Percentiles rank a stretch among this genome's conserved stretches.
phyloP scores from a whole-genome alignment of 2,329 filamentous ascomycete genomes.

The Westerdykella aurantiaca region DNA sequence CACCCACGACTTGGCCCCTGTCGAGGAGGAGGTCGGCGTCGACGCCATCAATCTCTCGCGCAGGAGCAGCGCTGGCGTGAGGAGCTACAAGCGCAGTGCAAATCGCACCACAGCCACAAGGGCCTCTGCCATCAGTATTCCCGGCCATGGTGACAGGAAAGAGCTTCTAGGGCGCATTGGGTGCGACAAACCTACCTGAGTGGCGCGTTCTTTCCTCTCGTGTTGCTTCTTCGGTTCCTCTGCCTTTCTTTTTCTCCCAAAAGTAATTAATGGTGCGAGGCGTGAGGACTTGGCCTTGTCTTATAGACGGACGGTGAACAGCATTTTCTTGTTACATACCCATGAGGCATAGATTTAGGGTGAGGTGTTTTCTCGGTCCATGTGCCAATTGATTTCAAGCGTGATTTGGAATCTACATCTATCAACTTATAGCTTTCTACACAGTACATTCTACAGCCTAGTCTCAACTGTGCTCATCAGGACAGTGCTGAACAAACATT shows the following conservation, averaged over 20 bases:
- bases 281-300: not conserved
- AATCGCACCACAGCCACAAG: slow-evolving; percentile 48
- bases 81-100: slow-evolving; percentile 45
- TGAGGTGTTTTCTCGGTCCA: no score
- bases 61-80: slow-evolving; percentile 25
- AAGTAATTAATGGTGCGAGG: not conserved
- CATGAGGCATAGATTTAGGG: no score
- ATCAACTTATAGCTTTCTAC: no score
- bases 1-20: slow-evolving; percentile 36
- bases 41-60: slow-evolving; percentile 62
- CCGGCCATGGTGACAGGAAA: slow-evolving; percentile 69
- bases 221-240: not conserved
- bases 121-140: slow-evolving; percentile 53
- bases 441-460: no score
- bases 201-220: not conserved
- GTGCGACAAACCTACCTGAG: slow-evolving; percentile 61
- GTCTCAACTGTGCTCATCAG: no score
- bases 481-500: no score
- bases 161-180: slow-evolving; percentile 76
- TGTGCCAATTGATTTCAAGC: no score
- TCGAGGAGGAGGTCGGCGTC: slow-evolving; percentile 71
- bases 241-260: slow-evolving; percentile 1
- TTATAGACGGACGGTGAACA: no score
- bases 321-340: no score
- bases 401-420: no score